Evolutionary conservation across 805 yeast genomes (phyloP), one percentile per base, ranked within the genome.

Genomic region (Yamadazyma akitaensis): DNA sequence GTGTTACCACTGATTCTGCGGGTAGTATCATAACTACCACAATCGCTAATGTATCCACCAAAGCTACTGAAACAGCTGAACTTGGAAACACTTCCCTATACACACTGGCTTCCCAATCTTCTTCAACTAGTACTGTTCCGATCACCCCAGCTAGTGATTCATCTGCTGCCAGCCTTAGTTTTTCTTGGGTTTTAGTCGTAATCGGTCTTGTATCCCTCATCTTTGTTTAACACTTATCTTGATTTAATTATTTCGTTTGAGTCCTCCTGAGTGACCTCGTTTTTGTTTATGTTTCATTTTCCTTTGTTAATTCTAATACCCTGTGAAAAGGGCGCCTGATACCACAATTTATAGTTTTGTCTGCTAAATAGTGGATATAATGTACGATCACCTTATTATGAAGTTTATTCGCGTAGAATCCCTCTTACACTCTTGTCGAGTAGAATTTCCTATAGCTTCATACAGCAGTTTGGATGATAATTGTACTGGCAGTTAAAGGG

Each of bases 11-110:
- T 16, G 50, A 57, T 37, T 14, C 42, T 21, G 47, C 6, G 19
- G 37, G 37, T 14, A 16, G 16, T 38, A 42, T 25, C 30, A 25
- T 49, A 16, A 41, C 30, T 5, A 47, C 42, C 42, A 46, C 48
- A 17, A 52, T 51, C 21, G 49, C 57, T 21, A 44, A 47, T 43
- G 44, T 50, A 4, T 44, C 50, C 13, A 49, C 39, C 13, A n/a
- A 44, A 25, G 51, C 46, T 33, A 45, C 58, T 6, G 49, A 53
- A 30, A 4, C 33, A 5, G 9, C 5, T 5, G 33, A 30, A 30
- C 5, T 5, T 8, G 13, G 14, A 13, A 36, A 16, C 13, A 18
- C 19, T 17, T 11, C 18, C 19, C 18, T 18, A 14, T 3, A 18
- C 13, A 34, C 37, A 5, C 6, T 34, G 13, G 37, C 37, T 14